Base-by-base conservation (phyloP, 1,284 basidiomycete genomes). In the Porogramme epimiltina region DNA sequence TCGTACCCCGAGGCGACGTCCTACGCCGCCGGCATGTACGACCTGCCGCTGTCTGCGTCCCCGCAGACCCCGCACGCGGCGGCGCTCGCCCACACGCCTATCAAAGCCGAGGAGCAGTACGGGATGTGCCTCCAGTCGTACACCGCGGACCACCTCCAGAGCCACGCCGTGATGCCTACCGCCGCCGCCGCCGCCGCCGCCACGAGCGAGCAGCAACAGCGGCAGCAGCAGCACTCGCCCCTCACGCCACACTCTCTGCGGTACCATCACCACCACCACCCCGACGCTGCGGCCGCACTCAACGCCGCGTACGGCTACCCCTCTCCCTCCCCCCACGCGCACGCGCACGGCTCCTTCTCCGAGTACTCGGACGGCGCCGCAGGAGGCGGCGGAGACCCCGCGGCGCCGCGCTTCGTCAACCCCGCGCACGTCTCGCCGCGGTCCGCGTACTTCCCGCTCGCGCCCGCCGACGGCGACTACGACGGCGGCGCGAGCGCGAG, bases 381-480 rank as follows among this genome's bases (percentile, higher is more conserved):
- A n/a, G n/a, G n/a, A n/a, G n/a, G n/a, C n/a, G n/a, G n/a, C n/a
- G n/a, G n/a, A n/a, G n/a, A n/a, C n/a, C n/a, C n/a, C n/a, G n/a
- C n/a, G n/a, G n/a, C 54, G 18, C 62, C 59, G 10, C 61, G 60
- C 31, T 66, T 59, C 54, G 62, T 67, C 23, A 56, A 62, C 52
- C 62, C 64, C 28, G 56, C 64, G n/a, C 63, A 68, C 31, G 59
- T 70, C 33, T 63, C 66, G 15, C 66, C 65, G 26, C 54, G 53
- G 36, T 58, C 61, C 33, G 8, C 28, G 28, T 31, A 31, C 28
- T 6, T 13, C 8, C 8, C 28, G 28, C 28, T 31, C 28, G n/a
- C n/a, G n/a, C 28, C 6, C 28, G 28, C 28, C 28, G 28, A 31
- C 28, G 28, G 8, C 54, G 55, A 58, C 45, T 48, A 39, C 22